Percentiles rank a stretch among this genome's conserved stretches.
phyloP scores from a whole-genome alignment of 139 green algal species.

The Chlorella vulgaris region DNA sequence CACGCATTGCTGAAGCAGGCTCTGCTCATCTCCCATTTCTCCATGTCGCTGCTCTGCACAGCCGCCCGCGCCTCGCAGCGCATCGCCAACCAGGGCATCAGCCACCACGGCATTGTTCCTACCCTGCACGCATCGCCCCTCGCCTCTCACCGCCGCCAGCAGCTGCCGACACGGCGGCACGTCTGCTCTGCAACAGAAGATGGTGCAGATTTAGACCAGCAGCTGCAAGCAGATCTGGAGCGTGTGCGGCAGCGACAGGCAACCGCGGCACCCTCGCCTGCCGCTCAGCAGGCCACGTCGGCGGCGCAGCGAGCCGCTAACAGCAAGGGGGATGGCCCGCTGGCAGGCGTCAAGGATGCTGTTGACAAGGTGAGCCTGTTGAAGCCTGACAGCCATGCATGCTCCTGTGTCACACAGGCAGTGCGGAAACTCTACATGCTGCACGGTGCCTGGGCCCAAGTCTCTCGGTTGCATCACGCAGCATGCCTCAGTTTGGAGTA shows the following conservation, averaged over 20 bases:
- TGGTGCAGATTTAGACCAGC: constrained; percentile 63
- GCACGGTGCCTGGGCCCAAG: no score
- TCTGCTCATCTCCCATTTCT: no score
- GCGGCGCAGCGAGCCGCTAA: background rate
- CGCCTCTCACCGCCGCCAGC: no score
- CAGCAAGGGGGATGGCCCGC: background rate
- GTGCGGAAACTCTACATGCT: no score
- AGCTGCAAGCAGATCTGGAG: constrained; percentile 63
- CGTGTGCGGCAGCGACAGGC: constrained; percentile 38
- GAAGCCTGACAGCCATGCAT: background rate
- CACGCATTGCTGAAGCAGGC: no score
- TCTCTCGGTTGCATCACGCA: no score
- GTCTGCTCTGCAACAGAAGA: background rate
- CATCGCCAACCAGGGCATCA: background rate
- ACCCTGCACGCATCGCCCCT: no score
- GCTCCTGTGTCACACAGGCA: no score
- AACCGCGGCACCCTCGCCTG: background rate
- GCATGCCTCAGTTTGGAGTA: background rate
- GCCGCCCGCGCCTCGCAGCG: background rate
- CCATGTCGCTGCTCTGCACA: no score
- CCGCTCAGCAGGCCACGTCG: background rate
- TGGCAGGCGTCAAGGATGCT: constrained; percentile 43
- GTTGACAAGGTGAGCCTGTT: constrained; percentile 52
- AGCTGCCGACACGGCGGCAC: no score
- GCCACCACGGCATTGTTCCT: background rate